Evolutionary conservation across 2,329 filamentous ascomycete genomes (phyloP).

Genomic region (Aureobasidium musti): DNA sequence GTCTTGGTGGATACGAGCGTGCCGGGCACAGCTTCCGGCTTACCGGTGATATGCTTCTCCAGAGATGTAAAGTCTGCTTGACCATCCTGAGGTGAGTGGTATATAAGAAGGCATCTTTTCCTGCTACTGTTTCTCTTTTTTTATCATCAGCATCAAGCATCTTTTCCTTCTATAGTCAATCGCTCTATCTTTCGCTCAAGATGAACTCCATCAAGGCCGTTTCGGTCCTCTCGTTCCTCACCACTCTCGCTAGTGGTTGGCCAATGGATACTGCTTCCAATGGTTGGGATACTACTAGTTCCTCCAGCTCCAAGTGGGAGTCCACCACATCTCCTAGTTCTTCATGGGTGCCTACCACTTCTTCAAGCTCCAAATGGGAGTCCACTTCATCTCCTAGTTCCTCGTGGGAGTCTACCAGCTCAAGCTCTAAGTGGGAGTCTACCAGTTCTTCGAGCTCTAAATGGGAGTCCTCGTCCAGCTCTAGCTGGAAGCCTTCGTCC

Average conservation of each 20-base stretch:
- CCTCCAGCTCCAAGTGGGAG: neutral
- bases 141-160: constrained; percentile 12
- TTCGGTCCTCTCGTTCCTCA: constrained; percentile 15
- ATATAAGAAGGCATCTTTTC: constrained; percentile 14
- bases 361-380: neutral
- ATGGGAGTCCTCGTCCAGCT: too few species aligned
- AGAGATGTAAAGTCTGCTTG: neutral
- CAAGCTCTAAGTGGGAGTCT: neutral
- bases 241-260: constrained; percentile 5
- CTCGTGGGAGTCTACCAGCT: neutral
- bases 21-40: neutral
- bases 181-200: constrained; percentile 17
- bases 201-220: constrained; percentile 27
- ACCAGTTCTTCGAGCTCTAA: too few species aligned
- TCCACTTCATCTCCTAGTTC: neutral
- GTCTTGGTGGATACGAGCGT: constrained; percentile 9
- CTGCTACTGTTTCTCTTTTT: neutral
- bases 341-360: constrained; percentile 32
- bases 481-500: too few species aligned
- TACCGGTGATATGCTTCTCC: neutral
- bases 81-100: neutral
- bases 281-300: neutral
- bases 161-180: constrained; percentile 1
- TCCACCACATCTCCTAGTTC: constrained; percentile 30
- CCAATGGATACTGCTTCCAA: neutral